Percentiles rank a stretch among this genome's conserved stretches.
phyloP scores from a whole-genome alignment of 2,329 filamentous ascomycete species.

The Alternaria conjuncta region DNA sequence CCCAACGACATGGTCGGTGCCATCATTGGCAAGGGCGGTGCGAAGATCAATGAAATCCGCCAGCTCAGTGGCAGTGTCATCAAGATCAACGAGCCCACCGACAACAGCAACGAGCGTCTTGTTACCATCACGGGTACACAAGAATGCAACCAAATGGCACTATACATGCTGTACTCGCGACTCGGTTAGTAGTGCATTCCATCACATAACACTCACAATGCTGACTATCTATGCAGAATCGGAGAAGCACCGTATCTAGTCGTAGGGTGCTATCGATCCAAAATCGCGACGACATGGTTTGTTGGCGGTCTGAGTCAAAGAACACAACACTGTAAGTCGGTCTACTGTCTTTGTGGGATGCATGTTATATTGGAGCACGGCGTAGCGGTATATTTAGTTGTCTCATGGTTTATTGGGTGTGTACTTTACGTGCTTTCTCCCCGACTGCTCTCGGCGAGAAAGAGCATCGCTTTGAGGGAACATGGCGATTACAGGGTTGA shows the following conservation, averaged over 20 bases:
- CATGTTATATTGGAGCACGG: constrained; percentile 17
- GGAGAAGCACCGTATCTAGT: constrained; percentile 75
- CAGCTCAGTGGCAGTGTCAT: constrained; percentile 97
- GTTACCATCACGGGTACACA: constrained; percentile 98
- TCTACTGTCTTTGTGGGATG: constrained; percentile 2
- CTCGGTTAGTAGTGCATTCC: constrained; percentile 69
- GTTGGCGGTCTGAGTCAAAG: neutral
- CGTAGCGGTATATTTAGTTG: constrained; percentile 10
- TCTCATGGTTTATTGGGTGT: constrained; percentile 2
- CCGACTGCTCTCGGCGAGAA: neutral
- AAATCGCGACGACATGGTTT: neutral
- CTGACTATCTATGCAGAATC: constrained; percentile 62
- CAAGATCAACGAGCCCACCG: constrained; percentile 99
- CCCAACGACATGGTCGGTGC: constrained; percentile 99
- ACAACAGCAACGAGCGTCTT: constrained; percentile 97
- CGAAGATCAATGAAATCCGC: constrained; percentile 99
- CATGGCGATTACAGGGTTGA: neutral
- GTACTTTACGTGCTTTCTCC: constrained; percentile 1
- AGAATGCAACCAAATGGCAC: constrained; percentile 99
- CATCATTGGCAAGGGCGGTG: constrained; percentile 97
- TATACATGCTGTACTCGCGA: constrained; percentile 98
- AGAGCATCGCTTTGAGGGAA: neutral
- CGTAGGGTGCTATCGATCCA: neutral
- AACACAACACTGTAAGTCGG: neutral
- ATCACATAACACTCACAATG: neutral